A percentile compares a stretch with the other conserved stretches of the same genome.
Conservation (phyloP, 169 alveolate genomes). For the Plasmodium knowlesi region DNA sequence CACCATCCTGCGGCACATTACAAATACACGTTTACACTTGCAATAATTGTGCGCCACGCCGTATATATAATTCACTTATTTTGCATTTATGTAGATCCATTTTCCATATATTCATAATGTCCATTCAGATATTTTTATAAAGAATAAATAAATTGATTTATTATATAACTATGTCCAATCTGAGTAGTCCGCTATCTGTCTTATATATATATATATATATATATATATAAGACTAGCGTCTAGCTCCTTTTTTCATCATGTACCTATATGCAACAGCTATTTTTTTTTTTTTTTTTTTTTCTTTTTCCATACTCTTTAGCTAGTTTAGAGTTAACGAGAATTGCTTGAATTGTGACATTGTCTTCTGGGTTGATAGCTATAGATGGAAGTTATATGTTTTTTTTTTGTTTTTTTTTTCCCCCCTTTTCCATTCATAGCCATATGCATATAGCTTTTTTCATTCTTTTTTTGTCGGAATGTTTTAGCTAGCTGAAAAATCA, state of each 20-base stretch:
- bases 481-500: neutral
- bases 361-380: neutral
- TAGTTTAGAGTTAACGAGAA: neutral
- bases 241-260: neutral
- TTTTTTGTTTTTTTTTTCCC: too few species aligned
- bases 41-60: neutral
- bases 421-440: neutral
- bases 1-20: neutral
- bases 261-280: neutral
- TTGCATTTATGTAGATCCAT: neutral
- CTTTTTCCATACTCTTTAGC: neutral
- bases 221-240: neutral
- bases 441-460: neutral
- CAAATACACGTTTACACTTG: neutral
- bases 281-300: slow-evolving; percentile 26
- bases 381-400: neutral
- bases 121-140: neutral
- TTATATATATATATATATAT: neutral
- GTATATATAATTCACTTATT: neutral
- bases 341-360: neutral
- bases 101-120: neutral
- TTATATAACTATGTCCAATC: neutral
- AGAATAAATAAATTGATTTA: neutral
- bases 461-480: neutral
- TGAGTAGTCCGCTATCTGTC: neutral